Conservation (phyloP, 305 asterid genomes). For the Fraxinus floribunda region DNA sequence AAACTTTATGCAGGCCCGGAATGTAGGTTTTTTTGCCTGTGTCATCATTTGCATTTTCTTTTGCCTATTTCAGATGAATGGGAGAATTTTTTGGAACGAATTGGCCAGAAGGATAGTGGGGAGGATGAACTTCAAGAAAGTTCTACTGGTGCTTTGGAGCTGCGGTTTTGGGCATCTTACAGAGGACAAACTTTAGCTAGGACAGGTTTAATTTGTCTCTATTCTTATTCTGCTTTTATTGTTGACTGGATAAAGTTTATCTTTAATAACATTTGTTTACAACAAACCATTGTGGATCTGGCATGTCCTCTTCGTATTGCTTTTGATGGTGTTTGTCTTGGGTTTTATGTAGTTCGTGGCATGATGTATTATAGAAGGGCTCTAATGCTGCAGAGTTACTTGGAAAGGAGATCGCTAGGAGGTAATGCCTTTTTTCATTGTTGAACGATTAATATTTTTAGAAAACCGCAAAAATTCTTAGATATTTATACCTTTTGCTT, state of each 20-base stretch:
- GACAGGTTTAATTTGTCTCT: slow-evolving; percentile 56
- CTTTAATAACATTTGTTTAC: slow-evolving; percentile 3
- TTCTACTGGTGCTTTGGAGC: slow-evolving; percentile 81
- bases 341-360: slow-evolving; percentile 75
- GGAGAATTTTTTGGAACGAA: slow-evolving; percentile 96
- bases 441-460: slow-evolving; percentile 3
- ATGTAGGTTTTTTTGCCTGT: not conserved
- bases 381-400: slow-evolving; percentile 85
- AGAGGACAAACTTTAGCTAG: slow-evolving; percentile 97
- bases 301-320: slow-evolving; percentile 4
- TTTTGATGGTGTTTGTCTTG: slow-evolving; percentile 18
- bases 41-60: slow-evolving; percentile 11
- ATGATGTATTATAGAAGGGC: slow-evolving; percentile 99
- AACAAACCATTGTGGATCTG: not conserved
- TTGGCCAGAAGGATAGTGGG: slow-evolving; percentile 61
- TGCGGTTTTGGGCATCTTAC: slow-evolving; percentile 99
- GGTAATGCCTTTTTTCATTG: slow-evolving; percentile 46
- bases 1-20: not conserved
- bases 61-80: slow-evolving; percentile 71
- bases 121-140: slow-evolving; percentile 83
- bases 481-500: slow-evolving; percentile 20
- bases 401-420: slow-evolving; percentile 80
- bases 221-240: slow-evolving; percentile 3
- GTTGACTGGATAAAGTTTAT: slow-evolving; percentile 5
- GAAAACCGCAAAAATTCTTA: slow-evolving; percentile 23